Percentiles rank a stretch among this genome's conserved stretches.
Evolutionary conservation across 2,329 filamentous ascomycete species (phyloP).

Genomic region (Pseudocercospora musae): DNA sequence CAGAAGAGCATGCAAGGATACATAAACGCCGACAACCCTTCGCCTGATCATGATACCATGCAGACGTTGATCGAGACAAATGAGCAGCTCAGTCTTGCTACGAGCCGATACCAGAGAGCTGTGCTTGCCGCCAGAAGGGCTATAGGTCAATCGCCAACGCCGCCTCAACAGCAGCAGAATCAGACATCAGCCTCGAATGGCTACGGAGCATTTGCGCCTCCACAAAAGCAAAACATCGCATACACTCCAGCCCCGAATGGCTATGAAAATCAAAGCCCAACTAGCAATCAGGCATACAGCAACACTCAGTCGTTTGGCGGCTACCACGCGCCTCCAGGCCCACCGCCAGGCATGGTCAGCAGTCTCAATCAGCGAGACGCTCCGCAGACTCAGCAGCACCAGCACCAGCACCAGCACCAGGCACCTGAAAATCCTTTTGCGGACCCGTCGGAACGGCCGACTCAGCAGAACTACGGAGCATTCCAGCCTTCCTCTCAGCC

Average conservation of each 20-base stretch:
- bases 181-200: constrained; percentile 8
- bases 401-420: constrained; percentile 12
- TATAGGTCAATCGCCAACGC: constrained; percentile 31
- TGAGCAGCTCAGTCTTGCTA: constrained; percentile 78
- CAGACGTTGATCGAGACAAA: constrained; percentile 91
- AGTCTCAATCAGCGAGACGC: constrained; percentile 11
- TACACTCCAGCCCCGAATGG: constrained; percentile 4
- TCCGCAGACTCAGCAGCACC: constrained; percentile 9
- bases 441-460: constrained; percentile 39
- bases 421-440: constrained; percentile 40
- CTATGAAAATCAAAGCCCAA: not conserved
- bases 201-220: constrained; percentile 16
- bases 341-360: constrained; percentile 19
- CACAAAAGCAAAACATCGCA: constrained; percentile 8
- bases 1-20: constrained; percentile 80
- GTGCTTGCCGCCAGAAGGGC: constrained; percentile 58
- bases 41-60: constrained; percentile 90
- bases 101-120: constrained; percentile 81
- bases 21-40: constrained; percentile 73
- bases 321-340: constrained; percentile 24
- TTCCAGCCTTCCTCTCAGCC: constrained; percentile 1
- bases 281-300: constrained; percentile 3
- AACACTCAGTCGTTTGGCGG: constrained; percentile 3
- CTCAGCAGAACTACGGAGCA: constrained; percentile 17
- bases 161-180: constrained; percentile 8